phyloP scores from a whole-genome alignment of 2,329 filamentous ascomycete species.

The Colletotrichum musicola region DNA sequence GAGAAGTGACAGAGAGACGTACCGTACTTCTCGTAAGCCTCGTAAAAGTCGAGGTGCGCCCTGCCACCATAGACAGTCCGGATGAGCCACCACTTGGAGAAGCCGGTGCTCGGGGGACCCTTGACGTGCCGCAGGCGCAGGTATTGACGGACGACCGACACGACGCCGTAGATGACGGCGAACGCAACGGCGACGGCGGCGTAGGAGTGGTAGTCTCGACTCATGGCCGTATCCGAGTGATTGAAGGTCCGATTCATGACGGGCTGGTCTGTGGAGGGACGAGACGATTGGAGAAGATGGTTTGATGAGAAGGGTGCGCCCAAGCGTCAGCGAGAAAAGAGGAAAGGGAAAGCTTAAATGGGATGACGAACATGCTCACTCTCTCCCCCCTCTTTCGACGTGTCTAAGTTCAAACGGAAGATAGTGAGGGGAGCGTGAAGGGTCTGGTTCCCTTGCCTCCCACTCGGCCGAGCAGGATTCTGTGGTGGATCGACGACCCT shows the following conservation, averaged over 20 bases:
- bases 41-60: conserved; percentile 51
- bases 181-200: not conserved
- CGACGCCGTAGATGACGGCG: conserved; percentile 30
- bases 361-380: not conserved
- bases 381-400: too few relatives aligned
- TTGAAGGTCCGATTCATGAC: not conserved
- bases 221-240: conserved; percentile 13
- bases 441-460: too few relatives aligned
- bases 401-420: not conserved
- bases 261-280: not conserved
- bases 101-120: conserved; percentile 52
- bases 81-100: conserved; percentile 57
- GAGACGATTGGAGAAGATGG: not conserved
- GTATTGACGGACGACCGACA: conserved; percentile 47
- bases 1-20: conserved; percentile 32
- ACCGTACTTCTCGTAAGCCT: conserved; percentile 52
- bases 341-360: not conserved
- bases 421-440: too few relatives aligned
- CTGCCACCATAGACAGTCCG: conserved; percentile 47
- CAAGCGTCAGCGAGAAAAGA: not conserved
- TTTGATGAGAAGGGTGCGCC: not conserved
- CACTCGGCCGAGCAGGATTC: too few relatives aligned
- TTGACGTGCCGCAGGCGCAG: conserved; percentile 54
- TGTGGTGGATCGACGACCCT: not conserved
- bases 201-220: conserved; percentile 7